Conservation (phyloP, 345 rosid genomes). For the Camelina laxa region DNA sequence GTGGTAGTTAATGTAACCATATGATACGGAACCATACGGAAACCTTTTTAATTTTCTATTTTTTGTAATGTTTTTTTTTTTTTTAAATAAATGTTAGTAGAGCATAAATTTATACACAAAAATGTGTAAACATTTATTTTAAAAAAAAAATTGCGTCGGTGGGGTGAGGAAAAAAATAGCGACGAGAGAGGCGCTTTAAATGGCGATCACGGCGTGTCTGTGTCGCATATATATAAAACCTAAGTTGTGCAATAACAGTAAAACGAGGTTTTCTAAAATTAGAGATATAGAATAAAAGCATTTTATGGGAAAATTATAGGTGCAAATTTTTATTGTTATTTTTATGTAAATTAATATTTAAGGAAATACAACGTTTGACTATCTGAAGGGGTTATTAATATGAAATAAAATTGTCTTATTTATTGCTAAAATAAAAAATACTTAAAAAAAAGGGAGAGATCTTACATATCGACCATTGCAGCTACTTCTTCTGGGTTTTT, state of each 20-base stretch:
- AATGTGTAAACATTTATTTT: constrained; percentile 33
- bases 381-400: constrained; percentile 22
- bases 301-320: constrained; percentile 27
- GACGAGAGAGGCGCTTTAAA: constrained; percentile 43
- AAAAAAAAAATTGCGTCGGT: constrained; percentile 33
- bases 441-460: no score
- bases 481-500: constrained; percentile 75
- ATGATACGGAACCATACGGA: constrained; percentile 37
- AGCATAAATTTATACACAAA: constrained; percentile 14
- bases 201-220: constrained; percentile 43
- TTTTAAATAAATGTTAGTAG: constrained; percentile 10
- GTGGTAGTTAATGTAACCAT: constrained; percentile 33
- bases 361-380: constrained; percentile 26
- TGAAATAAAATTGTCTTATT: background rate
- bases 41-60: background rate
- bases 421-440: no score
- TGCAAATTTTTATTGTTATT: no score
- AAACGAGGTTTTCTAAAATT: constrained; percentile 10
- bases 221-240: constrained; percentile 16
- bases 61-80: background rate
- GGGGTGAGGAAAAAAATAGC: constrained; percentile 20
- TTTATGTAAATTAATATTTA: background rate
- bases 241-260: background rate
- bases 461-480: constrained; percentile 77
- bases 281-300: constrained; percentile 7